Percentiles rank a stretch among this genome's conserved stretches.
These are phyloP conservation scores for Rutstroemia sp. DNA, from an alignment of 2,329 filamentous ascomycete species.

Conservation along the genomic window DNA sequence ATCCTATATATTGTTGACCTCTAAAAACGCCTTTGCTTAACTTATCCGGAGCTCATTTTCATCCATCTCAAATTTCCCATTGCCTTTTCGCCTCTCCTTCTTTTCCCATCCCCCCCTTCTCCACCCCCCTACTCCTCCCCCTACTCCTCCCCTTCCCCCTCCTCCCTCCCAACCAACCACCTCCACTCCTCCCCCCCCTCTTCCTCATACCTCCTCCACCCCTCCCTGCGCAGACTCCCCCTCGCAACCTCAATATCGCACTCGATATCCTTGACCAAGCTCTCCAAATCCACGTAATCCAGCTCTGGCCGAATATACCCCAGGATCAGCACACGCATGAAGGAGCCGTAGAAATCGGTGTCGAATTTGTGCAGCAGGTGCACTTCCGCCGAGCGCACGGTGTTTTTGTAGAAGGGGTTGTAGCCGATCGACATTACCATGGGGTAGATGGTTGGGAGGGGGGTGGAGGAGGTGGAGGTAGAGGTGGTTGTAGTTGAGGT, in stretches of 20 bases:
- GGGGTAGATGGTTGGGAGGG: constrained; percentile 50
- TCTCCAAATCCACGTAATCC: constrained; percentile 80
- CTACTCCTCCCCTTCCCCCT: neutral
- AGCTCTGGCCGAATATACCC: constrained; percentile 86
- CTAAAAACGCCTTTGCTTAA: too few relatives aligned
- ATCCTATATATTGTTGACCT: too few relatives aligned
- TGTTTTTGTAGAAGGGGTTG: constrained; percentile 97
- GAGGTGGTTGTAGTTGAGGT: too few relatives aligned
- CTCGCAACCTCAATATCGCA: constrained; percentile 80
- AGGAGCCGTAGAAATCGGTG: constrained; percentile 76
- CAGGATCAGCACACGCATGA: constrained; percentile 71
- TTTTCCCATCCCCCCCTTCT: neutral
- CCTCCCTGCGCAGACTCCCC: constrained; percentile 59
- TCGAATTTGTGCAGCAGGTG: constrained; percentile 75
- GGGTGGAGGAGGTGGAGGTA: constrained; percentile 21
- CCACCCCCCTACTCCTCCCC: neutral
- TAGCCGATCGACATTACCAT: constrained; percentile 95
- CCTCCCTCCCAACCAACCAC: constrained; percentile 8
- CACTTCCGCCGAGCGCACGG: constrained; percentile 76
- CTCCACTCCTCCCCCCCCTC: constrained; percentile 16
- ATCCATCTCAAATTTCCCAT: neutral
- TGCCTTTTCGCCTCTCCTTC: neutral
- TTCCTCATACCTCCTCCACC: constrained; percentile 39
- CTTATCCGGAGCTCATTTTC: too few relatives aligned
- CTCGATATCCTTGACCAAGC: constrained; percentile 79